Conservation (phyloP, 106 monocot genomes). For the Cymbidium sinense region DNA sequence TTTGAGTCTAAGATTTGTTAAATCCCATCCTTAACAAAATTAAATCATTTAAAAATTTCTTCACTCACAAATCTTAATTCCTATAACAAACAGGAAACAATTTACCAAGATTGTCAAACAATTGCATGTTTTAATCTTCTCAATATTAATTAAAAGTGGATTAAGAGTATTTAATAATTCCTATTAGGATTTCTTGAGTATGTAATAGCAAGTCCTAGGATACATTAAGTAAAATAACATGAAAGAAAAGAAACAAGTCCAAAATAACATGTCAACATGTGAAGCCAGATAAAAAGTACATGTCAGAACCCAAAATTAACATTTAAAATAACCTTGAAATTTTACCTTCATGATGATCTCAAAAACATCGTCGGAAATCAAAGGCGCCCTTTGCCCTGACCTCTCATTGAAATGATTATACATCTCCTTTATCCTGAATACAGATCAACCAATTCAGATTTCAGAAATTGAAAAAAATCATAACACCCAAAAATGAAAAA, state of each 20-base stretch:
- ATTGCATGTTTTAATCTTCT: too few relatives aligned
- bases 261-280: background rate
- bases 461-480: background rate
- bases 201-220: too few relatives aligned
- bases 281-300: background rate
- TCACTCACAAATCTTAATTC: too few relatives aligned
- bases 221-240: too few relatives aligned
- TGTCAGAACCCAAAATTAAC: background rate
- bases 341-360: constrained; percentile 86
- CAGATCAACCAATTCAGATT: background rate
- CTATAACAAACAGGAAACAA: too few relatives aligned
- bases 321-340: background rate
- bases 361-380: constrained; percentile 85
- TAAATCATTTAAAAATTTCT: too few relatives aligned
- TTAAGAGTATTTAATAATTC: too few relatives aligned
- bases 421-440: constrained; percentile 70
- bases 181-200: too few relatives aligned
- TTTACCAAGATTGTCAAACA: too few relatives aligned
- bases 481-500: background rate
- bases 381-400: constrained; percentile 52
- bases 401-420: constrained; percentile 57
- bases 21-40: background rate
- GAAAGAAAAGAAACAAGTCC: background rate
- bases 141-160: background rate
- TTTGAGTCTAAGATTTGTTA: too few relatives aligned